Percentiles rank a stretch among this genome's conserved stretches.
These are phyloP conservation scores for Udeniomyces megalosporus DNA, from an alignment of 768 basidiomycete genomes.

Conservation along the genomic window DNA sequence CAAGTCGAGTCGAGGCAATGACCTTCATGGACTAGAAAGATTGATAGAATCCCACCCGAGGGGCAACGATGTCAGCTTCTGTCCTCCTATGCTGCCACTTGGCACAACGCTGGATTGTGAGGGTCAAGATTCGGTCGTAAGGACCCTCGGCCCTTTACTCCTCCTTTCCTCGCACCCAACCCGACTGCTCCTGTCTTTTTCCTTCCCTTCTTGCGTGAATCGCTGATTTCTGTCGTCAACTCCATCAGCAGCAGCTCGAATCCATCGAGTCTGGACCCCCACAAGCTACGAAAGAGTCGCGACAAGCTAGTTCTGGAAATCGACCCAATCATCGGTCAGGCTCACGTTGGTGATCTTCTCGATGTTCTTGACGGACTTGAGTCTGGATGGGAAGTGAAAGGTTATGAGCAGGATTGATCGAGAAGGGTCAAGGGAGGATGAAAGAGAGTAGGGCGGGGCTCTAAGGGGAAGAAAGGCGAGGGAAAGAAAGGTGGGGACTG, in stretches of 20 bases:
- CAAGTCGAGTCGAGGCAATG: slow-evolving; percentile 93
- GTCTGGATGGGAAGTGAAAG: slow-evolving; percentile 37
- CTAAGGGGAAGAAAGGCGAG: not conserved
- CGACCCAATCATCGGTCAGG: too few relatives aligned
- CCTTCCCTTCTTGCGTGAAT: too few relatives aligned
- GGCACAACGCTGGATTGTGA: not conserved
- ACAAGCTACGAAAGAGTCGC: too few relatives aligned
- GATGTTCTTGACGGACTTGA: slow-evolving; percentile 79
- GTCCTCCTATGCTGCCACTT: not conserved
- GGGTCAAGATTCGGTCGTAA: too few relatives aligned
- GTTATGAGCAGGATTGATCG: not conserved
- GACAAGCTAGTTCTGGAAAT: too few relatives aligned
- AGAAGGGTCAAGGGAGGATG: not conserved
- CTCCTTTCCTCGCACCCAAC: too few relatives aligned
- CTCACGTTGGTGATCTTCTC: slow-evolving; percentile 98
- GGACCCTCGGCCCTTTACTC: too few relatives aligned
- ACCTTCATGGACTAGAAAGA: slow-evolving; percentile 99
- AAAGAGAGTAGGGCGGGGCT: not conserved
- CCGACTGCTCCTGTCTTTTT: too few relatives aligned
- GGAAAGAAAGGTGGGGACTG: slow-evolving; percentile 12
- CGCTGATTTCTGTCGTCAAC: too few relatives aligned
- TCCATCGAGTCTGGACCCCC: too few relatives aligned
- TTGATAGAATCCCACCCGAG: too few relatives aligned
- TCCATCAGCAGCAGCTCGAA: too few relatives aligned
- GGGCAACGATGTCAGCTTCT: not conserved